Evolutionary conservation across 2,329 filamentous ascomycete species (phyloP), one percentile per base, ranked within the genome.

Genomic region (Colletotrichum magnum): DNA sequence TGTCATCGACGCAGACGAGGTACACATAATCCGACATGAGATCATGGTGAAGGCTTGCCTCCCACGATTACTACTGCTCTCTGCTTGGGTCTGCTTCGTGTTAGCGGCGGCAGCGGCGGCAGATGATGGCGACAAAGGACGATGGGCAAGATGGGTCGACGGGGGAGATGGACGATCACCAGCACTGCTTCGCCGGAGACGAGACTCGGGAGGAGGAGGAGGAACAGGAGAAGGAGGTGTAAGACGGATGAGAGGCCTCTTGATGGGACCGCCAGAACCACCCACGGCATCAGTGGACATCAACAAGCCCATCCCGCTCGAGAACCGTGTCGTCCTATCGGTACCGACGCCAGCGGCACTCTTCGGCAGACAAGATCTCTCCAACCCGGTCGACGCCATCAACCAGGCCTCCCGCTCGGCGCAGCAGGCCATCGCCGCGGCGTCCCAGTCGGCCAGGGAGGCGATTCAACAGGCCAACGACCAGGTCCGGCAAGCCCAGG

Each of bases 401-500:
- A 70, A 70, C 53, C 43, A 62, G 47, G 60, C 52, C 4, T 71
- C 69, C 4, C 67, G 69, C 5, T 70, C 66, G 1, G 69, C 69
- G 3, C 69, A 71, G 43, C 69, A 71, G 53, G 69, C 69, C 61
- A 64, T 71, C 24, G 66, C 66, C 1, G 26, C 50, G 32, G 69
- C 69, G 13, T 69, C 66, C 2, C 69, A 67, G 64, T 71, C 68
- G 4, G 70, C 70, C 1, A 43, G 51, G 9, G 47, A 79, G 67
- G 78, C 74, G 26, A 65, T 74, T n/a, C 72, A 72, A 53, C 60
- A 69, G 48, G 70, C 76, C 54, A 70, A 72, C 57, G 66, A 73
- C 18, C 73, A 73, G 50, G 71, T 71, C 3, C 74, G 73, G 58
- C 70, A 73, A 66, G 73, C 74, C 16, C 70, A 72, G 59, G 73